phyloP scores from a whole-genome alignment of 2,329 filamentous ascomycete species.

The Nemania sp. region DNA sequence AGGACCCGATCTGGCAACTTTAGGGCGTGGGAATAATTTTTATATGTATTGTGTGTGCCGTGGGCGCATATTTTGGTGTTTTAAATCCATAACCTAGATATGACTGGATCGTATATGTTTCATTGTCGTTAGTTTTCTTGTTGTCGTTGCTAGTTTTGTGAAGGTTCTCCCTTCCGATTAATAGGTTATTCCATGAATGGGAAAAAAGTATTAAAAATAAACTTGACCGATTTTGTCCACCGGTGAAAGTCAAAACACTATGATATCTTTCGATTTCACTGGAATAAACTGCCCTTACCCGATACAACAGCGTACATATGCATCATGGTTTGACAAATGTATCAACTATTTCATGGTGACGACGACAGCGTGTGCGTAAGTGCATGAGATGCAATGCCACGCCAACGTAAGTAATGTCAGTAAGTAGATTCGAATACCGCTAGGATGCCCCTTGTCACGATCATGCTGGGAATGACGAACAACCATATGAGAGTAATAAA shows the following conservation, averaged over 20 bases:
- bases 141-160: constrained; percentile 29
- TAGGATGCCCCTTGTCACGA: background rate
- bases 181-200: constrained; percentile 51
- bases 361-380: background rate
- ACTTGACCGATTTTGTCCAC: background rate
- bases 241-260: background rate
- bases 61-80: constrained; percentile 27
- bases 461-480: background rate
- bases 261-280: too few species aligned
- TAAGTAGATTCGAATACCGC: too few species aligned
- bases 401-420: too few species aligned
- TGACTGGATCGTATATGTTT: constrained; percentile 64
- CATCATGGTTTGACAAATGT: background rate
- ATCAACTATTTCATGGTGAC: background rate
- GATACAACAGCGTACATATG: too few species aligned
- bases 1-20: constrained; percentile 31
- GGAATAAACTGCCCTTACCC: too few species aligned
- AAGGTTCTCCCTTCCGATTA: constrained; percentile 39
- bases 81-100: constrained; percentile 46
- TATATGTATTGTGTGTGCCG: constrained; percentile 1
- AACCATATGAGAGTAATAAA: background rate
- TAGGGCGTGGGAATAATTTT: constrained; percentile 23
- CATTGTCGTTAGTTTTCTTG: constrained; percentile 48
- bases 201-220: constrained; percentile 36
- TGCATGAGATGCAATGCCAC: background rate